Base-by-base conservation (phyloP, 768 basidiomycete species). In the Boletus bicolor region DNA sequence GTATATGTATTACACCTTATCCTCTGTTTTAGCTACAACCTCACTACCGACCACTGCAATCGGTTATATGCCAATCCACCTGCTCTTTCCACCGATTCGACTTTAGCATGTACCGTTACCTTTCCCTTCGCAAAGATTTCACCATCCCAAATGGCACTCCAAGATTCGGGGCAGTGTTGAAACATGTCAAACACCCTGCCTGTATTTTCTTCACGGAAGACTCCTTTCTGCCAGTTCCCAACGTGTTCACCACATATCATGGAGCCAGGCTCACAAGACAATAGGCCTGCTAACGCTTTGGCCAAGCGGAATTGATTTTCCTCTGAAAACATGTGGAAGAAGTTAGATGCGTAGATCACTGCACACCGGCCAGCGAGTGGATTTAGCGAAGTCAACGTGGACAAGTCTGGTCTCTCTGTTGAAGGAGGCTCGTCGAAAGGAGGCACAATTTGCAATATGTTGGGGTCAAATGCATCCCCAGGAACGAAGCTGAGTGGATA, bases 381-480 rank as follows among this genome's bases (percentile, higher is more conserved):
- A 21, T 68, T 80, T 35, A 85, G 73, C 3, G 81, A 78, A 0
- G 62, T 73, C 51, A 82, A 54, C 0, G 69, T 57, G 8, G 57
- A 36, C 26, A 82, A 58, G 38, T 62, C 58, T 0, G 75, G 76
- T 5, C 14, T 30, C 5, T 60, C 55, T 11, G 60, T 41, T 3
- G 62, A 55, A 28, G 71, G 68, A 5, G 67, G 58, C 19, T 64
- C 44, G 5, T 67, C 59, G 52, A 71, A 66, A 30, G 71, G 71
- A 4, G 73, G 63, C 0, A 65, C 63, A 7, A 75, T 70, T 10
- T 55, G 55, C 24, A 86, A 73, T 28, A 80, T 68, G 0, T 62
- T 51, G 12, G 76, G 66, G 53, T 85, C 77, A 38, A 88, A 79
- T 0, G 70, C 74, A 54, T 88, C 79, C 1, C 86, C 87, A 1